A percentile compares a stretch with the other conserved stretches of the same genome.
These are phyloP conservation scores for Centaurea solstitialis DNA, from an alignment of 129 eudicot species.

Conservation along the genomic window DNA sequence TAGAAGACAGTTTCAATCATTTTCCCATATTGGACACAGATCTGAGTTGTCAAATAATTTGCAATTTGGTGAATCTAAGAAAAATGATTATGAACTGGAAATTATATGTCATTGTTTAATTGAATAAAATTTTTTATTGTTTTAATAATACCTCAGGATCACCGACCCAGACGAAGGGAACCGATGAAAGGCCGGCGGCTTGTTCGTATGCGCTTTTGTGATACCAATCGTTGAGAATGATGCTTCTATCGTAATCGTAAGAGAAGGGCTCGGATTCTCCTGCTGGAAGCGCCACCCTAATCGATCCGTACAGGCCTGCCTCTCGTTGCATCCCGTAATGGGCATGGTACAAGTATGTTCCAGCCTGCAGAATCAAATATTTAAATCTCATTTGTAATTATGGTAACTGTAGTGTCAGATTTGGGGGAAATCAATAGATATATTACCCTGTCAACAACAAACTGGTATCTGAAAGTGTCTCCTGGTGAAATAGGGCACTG, in stretches of 20 bases:
- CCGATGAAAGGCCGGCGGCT: slow-evolving; percentile 66
- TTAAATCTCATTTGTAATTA: neutral
- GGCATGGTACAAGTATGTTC: slow-evolving; percentile 88
- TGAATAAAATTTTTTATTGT: no score
- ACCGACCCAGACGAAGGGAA: slow-evolving; percentile 79
- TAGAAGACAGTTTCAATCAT: neutral
- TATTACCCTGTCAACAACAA: slow-evolving; percentile 85
- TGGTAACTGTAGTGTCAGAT: neutral
- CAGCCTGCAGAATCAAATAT: slow-evolving; percentile 52
- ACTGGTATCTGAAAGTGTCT: slow-evolving; percentile 72
- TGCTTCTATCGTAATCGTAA: slow-evolving; percentile 69
- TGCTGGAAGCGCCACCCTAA: slow-evolving; percentile 56
- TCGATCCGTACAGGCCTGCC: slow-evolving; percentile 76
- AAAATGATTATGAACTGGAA: neutral
- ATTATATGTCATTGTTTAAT: slow-evolving; percentile 13
- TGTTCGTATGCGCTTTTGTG: slow-evolving; percentile 74
- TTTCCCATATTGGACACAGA: neutral
- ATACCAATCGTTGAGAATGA: slow-evolving; percentile 85
- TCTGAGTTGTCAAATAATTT: neutral
- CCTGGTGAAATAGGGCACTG: slow-evolving; percentile 89
- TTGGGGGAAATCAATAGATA: neutral
- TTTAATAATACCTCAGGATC: slow-evolving; percentile 99
- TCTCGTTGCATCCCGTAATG: slow-evolving; percentile 94
- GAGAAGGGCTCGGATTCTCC: slow-evolving; percentile 68
- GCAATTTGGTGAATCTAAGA: neutral